Conservation (phyloP, 2,329 filamentous ascomycete genomes). For the Tolypocladium tropicale region DNA sequence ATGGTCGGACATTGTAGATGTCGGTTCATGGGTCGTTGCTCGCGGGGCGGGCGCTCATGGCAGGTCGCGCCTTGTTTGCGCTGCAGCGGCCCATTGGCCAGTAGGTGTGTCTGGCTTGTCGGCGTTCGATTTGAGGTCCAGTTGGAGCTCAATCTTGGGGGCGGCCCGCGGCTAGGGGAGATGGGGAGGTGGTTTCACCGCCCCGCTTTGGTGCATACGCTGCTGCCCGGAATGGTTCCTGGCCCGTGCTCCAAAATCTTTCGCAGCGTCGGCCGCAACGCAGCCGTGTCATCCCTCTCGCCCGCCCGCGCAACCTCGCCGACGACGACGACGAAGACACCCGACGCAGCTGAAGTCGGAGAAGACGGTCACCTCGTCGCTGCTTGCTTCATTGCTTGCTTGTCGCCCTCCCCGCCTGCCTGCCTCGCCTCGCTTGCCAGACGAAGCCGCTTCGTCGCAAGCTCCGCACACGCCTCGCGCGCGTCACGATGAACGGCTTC, state of each 20-base stretch:
- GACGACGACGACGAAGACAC: background rate
- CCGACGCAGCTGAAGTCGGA: too few relatives aligned
- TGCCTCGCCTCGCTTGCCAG: background rate
- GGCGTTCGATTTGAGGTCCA: background rate
- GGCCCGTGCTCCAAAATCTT: slow-evolving; percentile 14
- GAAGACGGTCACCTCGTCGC: background rate
- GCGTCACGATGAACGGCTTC: slow-evolving; percentile 46
- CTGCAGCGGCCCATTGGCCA: background rate
- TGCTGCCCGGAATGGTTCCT: background rate
- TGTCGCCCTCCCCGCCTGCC: background rate
- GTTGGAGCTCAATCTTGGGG: background rate
- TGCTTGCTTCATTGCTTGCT: background rate
- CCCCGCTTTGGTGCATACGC: background rate
- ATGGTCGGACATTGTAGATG: slow-evolving; percentile 9
- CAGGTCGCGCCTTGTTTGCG: background rate
- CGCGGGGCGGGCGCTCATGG: background rate
- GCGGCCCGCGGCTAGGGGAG: background rate
- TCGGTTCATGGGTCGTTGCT: background rate
- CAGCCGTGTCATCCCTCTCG: background rate
- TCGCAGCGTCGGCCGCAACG: background rate
- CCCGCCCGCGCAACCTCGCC: background rate
- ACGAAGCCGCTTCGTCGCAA: background rate
- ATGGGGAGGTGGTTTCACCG: background rate
- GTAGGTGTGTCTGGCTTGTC: too few relatives aligned
- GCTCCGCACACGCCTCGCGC: slow-evolving; percentile 3